Evolutionary conservation across 495 filamentous ascomycete genomes (phyloP).

Genomic region (Cladorrhinum samala): DNA sequence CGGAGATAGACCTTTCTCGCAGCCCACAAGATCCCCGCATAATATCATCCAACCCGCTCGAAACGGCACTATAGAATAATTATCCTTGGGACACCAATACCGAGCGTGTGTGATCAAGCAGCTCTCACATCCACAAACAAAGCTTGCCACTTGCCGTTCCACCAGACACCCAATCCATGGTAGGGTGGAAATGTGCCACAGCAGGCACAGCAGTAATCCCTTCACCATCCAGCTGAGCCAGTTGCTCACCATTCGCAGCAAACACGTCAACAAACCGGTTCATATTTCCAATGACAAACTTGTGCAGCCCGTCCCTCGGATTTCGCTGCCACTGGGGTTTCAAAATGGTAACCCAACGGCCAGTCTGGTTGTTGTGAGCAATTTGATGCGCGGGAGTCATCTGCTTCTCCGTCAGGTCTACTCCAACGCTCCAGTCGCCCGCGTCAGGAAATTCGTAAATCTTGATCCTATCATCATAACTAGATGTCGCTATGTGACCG

Average conservation of each 20-base stretch:
- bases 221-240: conserved; percentile 83
- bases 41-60: neutral
- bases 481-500: conserved; percentile 82
- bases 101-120: too few species aligned
- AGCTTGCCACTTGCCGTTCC: conserved; percentile 91
- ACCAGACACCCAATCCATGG: conserved; percentile 83
- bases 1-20: too few species aligned
- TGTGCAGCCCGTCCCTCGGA: conserved; percentile 69
- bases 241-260: conserved; percentile 69
- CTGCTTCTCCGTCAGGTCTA: conserved; percentile 50
- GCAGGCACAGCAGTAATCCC: conserved; percentile 92
- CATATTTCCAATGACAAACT: conserved; percentile 95
- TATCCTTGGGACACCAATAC: too few species aligned
- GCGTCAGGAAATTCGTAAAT: conserved; percentile 71
- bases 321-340: conserved; percentile 86
- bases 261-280: conserved; percentile 94
- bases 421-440: conserved; percentile 57
- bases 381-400: conserved; percentile 66
- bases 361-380: conserved; percentile 93
- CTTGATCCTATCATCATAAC: conserved; percentile 93
- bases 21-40: neutral
- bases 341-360: conserved; percentile 68
- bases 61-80: too few species aligned
- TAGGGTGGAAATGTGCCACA: conserved; percentile 84
- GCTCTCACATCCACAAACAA: conserved; percentile 85